Evolutionary conservation across 2,329 filamentous ascomycete genomes (phyloP), one percentile per base, ranked within the genome.

Genomic region (Salinomyces thailandicus): DNA sequence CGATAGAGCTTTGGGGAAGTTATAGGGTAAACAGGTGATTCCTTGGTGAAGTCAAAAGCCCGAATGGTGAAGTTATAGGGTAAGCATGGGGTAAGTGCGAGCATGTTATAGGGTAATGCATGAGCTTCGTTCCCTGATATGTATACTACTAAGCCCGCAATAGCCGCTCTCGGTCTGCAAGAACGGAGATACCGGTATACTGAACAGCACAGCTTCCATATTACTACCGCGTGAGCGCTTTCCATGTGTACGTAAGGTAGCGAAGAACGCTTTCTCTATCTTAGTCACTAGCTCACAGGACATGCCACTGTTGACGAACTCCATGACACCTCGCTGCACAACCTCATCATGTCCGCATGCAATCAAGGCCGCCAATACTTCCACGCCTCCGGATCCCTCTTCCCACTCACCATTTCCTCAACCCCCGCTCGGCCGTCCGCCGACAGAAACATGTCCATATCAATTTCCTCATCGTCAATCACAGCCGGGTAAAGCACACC

Each of bases 401-500:
- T 37, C 8, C 45, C 55, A 12, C 89, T 87, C 1, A 95, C 89
- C 27, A 98, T 66, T 50, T 73, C 72, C 61, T 96, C 89, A 14
- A 98, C 82, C 0, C 84, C 91, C 37, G 87, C 81, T 24, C 79
- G 81, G 1, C 84, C 87, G 36, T 85, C 75, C 0, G 85, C 91
- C 38, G 79, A 83, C 37, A 96, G 69, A 57, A 98, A 84, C 53
- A 80, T 81, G 40, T 95, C 85, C 52, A 89, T 72, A 51, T 94
- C 84, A 52, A 98, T 96, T 62, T 95, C 87, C 65, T 91, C 85
- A 42, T 93, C 93, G 57, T 85, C 84, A 17, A 95, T 67, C 0
- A 95, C 81, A 0, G 91, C 91, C 1, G 91, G 91, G 77, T 84
- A 94, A 4, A 98, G 71, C 2, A 98, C 85, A 24, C 91, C 91